These are phyloP conservation scores for Lepiota venenata DNA, from an alignment of 768 basidiomycete genomes.

Conservation along the genomic window DNA sequence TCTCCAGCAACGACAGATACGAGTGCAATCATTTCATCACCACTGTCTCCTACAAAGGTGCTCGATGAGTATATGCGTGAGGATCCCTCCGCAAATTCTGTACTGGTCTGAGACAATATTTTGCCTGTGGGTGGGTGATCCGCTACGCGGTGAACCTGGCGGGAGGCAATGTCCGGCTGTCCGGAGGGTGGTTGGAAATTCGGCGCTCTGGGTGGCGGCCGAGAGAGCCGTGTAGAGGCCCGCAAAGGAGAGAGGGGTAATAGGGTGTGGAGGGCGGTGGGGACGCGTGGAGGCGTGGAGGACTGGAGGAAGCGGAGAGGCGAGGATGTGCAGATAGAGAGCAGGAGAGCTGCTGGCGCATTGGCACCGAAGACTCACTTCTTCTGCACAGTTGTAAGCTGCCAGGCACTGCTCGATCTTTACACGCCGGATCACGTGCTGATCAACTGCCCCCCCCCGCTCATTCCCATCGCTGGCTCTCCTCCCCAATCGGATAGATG, in stretches of 20 bases:
- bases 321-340: conserved; percentile 9
- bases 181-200: not conserved
- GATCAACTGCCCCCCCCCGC: not conserved
- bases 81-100: conserved; percentile 3
- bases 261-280: not conserved
- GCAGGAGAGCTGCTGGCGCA: conserved; percentile 10
- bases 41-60: not conserved
- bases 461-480: not conserved
- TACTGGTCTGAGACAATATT: conserved; percentile 1
- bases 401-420: conserved; percentile 9
- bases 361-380: conserved; percentile 12
- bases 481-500: not conserved
- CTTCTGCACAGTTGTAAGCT: conserved; percentile 6
- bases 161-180: not conserved
- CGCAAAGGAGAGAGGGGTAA: not conserved
- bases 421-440: conserved; percentile 12
- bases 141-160: not conserved
- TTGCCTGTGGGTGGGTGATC: conserved; percentile 3
- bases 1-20: conserved; percentile 1
- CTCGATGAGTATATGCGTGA: not conserved
- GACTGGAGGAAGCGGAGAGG: not conserved
- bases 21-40: conserved; percentile 13
- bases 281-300: not conserved
- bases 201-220: not conserved
- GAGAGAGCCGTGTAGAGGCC: not conserved